Percentiles rank a stretch among this genome's conserved stretches.
These are phyloP conservation scores for Talaromyces liani DNA, from an alignment of 495 filamentous ascomycete species.

Conservation along the genomic window DNA sequence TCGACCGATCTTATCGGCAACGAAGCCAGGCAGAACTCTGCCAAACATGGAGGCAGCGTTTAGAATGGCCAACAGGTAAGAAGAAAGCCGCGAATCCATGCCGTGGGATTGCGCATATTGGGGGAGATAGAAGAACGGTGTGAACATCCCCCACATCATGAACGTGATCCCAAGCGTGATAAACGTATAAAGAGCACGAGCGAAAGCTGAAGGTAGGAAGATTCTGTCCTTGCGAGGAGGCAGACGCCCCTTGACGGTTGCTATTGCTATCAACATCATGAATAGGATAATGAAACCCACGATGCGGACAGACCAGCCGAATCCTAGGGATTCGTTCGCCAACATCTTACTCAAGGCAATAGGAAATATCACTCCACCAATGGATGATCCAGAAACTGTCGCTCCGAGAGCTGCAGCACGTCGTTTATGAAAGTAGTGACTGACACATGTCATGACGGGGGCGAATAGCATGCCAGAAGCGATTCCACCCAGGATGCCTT, in stretches of 20 bases:
- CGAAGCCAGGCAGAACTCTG: conserved; percentile 13
- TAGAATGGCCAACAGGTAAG: conserved; percentile 18
- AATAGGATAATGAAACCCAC: conserved; percentile 49
- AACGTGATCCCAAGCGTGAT: conserved; percentile 15
- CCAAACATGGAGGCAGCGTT: conserved; percentile 23
- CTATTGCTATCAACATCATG: conserved; percentile 33
- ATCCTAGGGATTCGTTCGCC: conserved; percentile 32
- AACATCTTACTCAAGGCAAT: conserved; percentile 19
- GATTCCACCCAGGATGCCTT: conserved; percentile 42
- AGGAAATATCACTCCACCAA: conserved; percentile 35
- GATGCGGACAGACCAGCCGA: conserved; percentile 54
- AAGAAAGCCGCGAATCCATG: conserved; percentile 13
- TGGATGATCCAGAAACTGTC: conserved; percentile 33
- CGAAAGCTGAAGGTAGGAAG: conserved; percentile 34
- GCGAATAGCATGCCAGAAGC: conserved; percentile 35
- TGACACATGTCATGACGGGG: conserved; percentile 37
- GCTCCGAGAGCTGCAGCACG: conserved; percentile 42
- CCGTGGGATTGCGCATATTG: conserved; percentile 11
- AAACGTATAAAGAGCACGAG: conserved; percentile 19
- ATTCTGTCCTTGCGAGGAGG: conserved; percentile 33
- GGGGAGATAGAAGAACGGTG: conserved; percentile 20
- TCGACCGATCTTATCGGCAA: conserved; percentile 22
- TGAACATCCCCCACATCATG: conserved; percentile 13
- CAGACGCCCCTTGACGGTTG: conserved; percentile 35
- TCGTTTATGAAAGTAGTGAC: conserved; percentile 45